Conservation (phyloP, 2,329 filamentous ascomycete species). For the Tolypocladium inflatum region DNA sequence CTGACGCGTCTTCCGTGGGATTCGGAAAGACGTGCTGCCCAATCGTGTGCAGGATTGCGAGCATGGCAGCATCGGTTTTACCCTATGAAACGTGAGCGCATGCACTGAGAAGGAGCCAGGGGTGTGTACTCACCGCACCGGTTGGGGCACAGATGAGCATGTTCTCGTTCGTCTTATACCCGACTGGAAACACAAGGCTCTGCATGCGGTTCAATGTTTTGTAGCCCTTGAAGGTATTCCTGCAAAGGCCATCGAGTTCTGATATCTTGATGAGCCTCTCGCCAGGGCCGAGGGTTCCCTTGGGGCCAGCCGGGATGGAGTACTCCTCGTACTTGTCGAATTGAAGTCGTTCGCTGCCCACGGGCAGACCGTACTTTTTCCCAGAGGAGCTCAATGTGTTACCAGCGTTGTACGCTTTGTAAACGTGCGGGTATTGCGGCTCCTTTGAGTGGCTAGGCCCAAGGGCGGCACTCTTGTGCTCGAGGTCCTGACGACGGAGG, state of each 20-base stretch:
- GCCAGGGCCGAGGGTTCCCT: conserved; percentile 62
- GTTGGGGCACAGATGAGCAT: conserved; percentile 98
- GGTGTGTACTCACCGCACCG: conserved; percentile 56
- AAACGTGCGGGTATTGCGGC: conserved; percentile 86
- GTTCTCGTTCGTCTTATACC: conserved; percentile 92
- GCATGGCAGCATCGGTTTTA: conserved; percentile 97
- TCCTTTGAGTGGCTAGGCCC: conserved; percentile 63
- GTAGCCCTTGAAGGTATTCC: conserved; percentile 89
- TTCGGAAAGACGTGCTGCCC: conserved; percentile 76
- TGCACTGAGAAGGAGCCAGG: not conserved
- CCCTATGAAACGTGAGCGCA: conserved; percentile 36
- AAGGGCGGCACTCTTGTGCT: conserved; percentile 72
- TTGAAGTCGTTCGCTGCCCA: conserved; percentile 63
- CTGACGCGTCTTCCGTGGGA: conserved; percentile 63
- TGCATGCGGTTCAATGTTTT: conserved; percentile 95
- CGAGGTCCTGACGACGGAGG: conserved; percentile 63
- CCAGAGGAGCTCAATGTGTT: conserved; percentile 77
- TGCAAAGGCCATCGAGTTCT: conserved; percentile 81
- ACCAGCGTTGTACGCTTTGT: conserved; percentile 71
- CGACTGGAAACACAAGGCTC: conserved; percentile 88
- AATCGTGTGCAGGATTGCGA: conserved; percentile 86
- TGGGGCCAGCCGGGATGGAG: conserved; percentile 70
- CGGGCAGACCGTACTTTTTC: conserved; percentile 71
- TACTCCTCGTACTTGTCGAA: conserved; percentile 81
- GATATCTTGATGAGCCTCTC: conserved; percentile 70